Evolutionary conservation across 164 flowering plant species (phyloP), one percentile per base, ranked within the genome.

Genomic region (Warburgia ugandensis): DNA sequence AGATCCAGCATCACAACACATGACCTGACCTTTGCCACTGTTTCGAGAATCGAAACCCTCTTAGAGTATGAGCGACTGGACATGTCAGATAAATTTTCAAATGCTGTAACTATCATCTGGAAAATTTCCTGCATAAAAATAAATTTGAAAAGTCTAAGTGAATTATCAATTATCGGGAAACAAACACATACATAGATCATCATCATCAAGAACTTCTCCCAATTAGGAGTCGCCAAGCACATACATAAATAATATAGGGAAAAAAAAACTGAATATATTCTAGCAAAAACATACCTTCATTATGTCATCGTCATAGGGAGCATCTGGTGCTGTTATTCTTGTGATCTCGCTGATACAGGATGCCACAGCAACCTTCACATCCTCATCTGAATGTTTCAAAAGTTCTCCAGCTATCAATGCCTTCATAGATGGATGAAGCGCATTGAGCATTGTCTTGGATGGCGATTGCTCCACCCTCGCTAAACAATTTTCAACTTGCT

Each of bases 281-380:
- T 35, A n/a, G n/a, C n/a, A n/a, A n/a, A n/a, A n/a, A 5, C n/a
- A 12, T 59, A 91, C 98, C 90, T 76, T 81, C 96, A 91, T 91
- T 25, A 68, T 56, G 3, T 81, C 86, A 73, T 92, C 96, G 39
- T 61, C 70, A 58, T 83, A 92, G 2, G 95, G 95, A 48, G 81
- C 80, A 6, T 79, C 88, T 0, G 98, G 98, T 1, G 94, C 96
- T 26, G 94, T 78, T 29, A 92, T 83, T 66, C 98, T 75, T 1
- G 84, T 81, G 29, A 92, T 67, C 60, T 92, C 95, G 65, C 79
- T 80, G 9, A 87, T 68, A 55, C 96, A 88, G 31, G 83, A 61
- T 13, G 90, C 96, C 51, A 87, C 82, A 23, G 84, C 58, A 59
- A 78, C 77, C 68, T 74, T 81, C 23, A 92, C 84, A 67, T 83